Evolutionary conservation across 768 basidiomycete species (phyloP).

Genomic region (Austroboletus festivus): DNA sequence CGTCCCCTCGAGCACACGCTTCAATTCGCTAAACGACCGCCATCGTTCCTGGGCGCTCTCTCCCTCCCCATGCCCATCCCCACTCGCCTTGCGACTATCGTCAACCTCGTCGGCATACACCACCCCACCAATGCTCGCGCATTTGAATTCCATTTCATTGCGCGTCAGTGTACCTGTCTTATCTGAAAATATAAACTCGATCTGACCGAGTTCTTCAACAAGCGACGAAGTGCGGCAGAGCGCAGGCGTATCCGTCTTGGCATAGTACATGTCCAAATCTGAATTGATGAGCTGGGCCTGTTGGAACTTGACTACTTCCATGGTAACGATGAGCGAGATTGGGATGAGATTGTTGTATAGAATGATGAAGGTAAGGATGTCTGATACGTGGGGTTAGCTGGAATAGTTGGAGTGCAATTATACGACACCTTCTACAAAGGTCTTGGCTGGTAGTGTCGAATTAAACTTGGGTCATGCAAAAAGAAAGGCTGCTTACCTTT

Average conservation of each 20-base stretch:
- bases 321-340: slow-evolving; percentile 98
- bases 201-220: slow-evolving; percentile 97
- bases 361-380: slow-evolving; percentile 97
- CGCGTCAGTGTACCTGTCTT: slow-evolving; percentile 94
- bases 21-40: slow-evolving; percentile 79
- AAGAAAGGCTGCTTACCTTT: slow-evolving; percentile 48
- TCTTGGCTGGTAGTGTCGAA: slow-evolving; percentile 47
- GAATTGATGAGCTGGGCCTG: slow-evolving; percentile 97
- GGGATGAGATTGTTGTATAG: slow-evolving; percentile 99
- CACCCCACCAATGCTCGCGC: slow-evolving; percentile 83
- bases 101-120: slow-evolving; percentile 92
- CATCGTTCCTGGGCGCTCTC: slow-evolving; percentile 53
- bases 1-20: slow-evolving; percentile 45
- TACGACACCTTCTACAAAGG: slow-evolving; percentile 76
- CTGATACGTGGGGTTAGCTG: slow-evolving; percentile 37
- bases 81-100: slow-evolving; percentile 69
- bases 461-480: neutral
- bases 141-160: slow-evolving; percentile 97
- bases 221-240: slow-evolving; percentile 97
- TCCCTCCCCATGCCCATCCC: slow-evolving; percentile 39
- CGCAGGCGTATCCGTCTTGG: slow-evolving; percentile 91
- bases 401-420: neutral
- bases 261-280: slow-evolving; percentile 98
- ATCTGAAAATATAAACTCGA: slow-evolving; percentile 94
- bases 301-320: slow-evolving; percentile 99